phyloP scores from a whole-genome alignment of 2,329 filamentous ascomycete species.

The Simplicillium sp. region DNA sequence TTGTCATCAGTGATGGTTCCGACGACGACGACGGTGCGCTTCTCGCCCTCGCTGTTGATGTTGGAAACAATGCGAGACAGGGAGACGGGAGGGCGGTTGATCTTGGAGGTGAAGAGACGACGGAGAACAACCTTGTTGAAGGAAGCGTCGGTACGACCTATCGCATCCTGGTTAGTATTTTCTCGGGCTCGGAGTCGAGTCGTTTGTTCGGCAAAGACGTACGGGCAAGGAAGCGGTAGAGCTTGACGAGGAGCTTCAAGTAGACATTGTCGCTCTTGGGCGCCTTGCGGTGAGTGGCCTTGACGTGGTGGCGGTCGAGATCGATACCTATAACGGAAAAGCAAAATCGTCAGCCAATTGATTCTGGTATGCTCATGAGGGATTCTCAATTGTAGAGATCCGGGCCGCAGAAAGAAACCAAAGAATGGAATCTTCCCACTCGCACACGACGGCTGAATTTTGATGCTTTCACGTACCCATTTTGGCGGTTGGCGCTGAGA shows the following conservation, averaged over 20 bases:
- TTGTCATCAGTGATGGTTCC: slow-evolving; percentile 97
- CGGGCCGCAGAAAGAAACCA: slow-evolving; percentile 6
- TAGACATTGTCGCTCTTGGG: slow-evolving; percentile 99
- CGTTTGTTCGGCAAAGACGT: slow-evolving; percentile 33
- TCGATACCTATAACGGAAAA: slow-evolving; percentile 54
- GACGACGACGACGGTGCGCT: slow-evolving; percentile 87
- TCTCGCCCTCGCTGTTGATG: slow-evolving; percentile 54
- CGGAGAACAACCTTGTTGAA: slow-evolving; percentile 99
- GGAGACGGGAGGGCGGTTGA: slow-evolving; percentile 93
- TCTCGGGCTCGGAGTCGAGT: not conserved
- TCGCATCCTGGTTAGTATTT: slow-evolving; percentile 1
- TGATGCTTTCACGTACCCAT: slow-evolving; percentile 49
- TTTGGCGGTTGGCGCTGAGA: slow-evolving; percentile 35
- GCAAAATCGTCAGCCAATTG: slow-evolving; percentile 52
- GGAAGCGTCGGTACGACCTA: slow-evolving; percentile 87
- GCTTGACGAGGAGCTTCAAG: slow-evolving; percentile 94
- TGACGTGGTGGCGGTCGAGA: slow-evolving; percentile 61
- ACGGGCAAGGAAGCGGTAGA: slow-evolving; percentile 95
- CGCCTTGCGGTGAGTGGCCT: slow-evolving; percentile 75
- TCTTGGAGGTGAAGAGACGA: slow-evolving; percentile 96
- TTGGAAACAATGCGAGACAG: slow-evolving; percentile 80
- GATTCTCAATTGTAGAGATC: slow-evolving; percentile 5
- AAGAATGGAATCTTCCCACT: slow-evolving; percentile 27
- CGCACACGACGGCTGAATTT: slow-evolving; percentile 36
- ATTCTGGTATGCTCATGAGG: slow-evolving; percentile 54